Percentiles rank a stretch among this genome's conserved stretches.
These are phyloP conservation scores for Manihot esculenta DNA, from an alignment of 441 rosid genomes.

Conservation along the genomic window DNA sequence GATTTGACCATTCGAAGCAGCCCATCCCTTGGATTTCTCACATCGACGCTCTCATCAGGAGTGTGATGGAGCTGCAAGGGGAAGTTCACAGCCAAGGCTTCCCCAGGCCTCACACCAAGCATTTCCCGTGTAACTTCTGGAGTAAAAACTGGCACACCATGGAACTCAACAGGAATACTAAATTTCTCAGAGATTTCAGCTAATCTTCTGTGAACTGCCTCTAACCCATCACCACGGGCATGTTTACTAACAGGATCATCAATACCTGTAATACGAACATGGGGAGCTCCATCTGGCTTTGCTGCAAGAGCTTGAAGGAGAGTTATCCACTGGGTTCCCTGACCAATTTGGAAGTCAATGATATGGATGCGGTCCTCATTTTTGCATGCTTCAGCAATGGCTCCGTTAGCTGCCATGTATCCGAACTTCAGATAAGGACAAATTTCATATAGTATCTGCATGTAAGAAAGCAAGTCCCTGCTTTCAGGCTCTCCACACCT, in stretches of 20 bases:
- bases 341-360: conserved; percentile 81
- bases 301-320: conserved; percentile 87
- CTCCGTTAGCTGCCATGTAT: conserved; percentile 93
- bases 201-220: conserved; percentile 49
- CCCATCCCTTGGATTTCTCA: conserved; percentile 74
- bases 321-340: conserved; percentile 83
- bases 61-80: conserved; percentile 83
- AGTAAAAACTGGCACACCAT: conserved; percentile 55
- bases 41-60: conserved; percentile 80
- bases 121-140: conserved; percentile 50
- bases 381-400: conserved; percentile 87
- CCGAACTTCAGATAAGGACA: conserved; percentile 93
- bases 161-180: conserved; percentile 62
- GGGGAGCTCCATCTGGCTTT: conserved; percentile 70
- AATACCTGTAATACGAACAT: conserved; percentile 76
- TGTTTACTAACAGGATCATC: conserved; percentile 58
- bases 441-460: conserved; percentile 70
- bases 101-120: conserved; percentile 66
- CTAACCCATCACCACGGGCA: conserved; percentile 68
- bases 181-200: conserved; percentile 55
- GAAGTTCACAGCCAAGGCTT: conserved; percentile 77
- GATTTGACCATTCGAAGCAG: conserved; percentile 72
- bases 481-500: conserved; percentile 74
- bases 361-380: conserved; percentile 69
- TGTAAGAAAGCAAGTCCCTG: conserved; percentile 72